These are phyloP conservation scores for Didymella pomorum DNA, from an alignment of 2,329 filamentous ascomycete species.

Conservation along the genomic window DNA sequence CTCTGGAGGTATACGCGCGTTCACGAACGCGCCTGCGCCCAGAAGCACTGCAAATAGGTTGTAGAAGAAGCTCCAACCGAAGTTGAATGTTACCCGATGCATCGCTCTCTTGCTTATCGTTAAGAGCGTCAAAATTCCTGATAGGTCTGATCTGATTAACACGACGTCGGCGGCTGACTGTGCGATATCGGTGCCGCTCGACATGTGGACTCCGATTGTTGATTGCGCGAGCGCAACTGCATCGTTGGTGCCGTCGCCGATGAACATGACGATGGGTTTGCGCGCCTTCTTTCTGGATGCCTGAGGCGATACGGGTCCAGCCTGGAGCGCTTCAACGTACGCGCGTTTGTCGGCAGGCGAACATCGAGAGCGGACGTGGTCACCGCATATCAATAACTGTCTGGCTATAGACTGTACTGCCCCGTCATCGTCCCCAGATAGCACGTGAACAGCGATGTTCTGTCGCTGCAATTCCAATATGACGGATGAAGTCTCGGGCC, in stretches of 20 bases:
- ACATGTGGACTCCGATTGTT: slow-evolving; percentile 74
- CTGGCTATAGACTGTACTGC: slow-evolving; percentile 59
- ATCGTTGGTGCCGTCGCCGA: slow-evolving; percentile 84
- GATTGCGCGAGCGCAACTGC: slow-evolving; percentile 75
- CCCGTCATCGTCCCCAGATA: slow-evolving; percentile 65
- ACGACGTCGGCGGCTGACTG: slow-evolving; percentile 73
- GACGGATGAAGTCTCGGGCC: slow-evolving; percentile 60
- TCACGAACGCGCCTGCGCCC: slow-evolving; percentile 64
- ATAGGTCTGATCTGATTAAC: slow-evolving; percentile 65
- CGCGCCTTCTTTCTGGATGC: slow-evolving; percentile 4
- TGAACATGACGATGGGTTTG: slow-evolving; percentile 66
- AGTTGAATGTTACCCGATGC: slow-evolving; percentile 67
- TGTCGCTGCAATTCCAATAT: slow-evolving; percentile 59
- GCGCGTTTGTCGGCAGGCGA: slow-evolving; percentile 63
- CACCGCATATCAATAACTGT: slow-evolving; percentile 43
- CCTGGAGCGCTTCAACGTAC: slow-evolving; percentile 56
- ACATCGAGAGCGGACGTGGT: slow-evolving; percentile 56
- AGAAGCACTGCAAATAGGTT: slow-evolving; percentile 74
- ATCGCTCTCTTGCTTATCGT: slow-evolving; percentile 58
- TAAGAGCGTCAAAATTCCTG: slow-evolving; percentile 65
- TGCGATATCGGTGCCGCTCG: slow-evolving; percentile 67
- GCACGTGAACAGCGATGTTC: slow-evolving; percentile 60
- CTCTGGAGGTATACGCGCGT: slow-evolving; percentile 66
- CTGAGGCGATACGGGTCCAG: background rate
- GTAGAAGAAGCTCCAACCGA: slow-evolving; percentile 74